Evolutionary conservation across 1,284 basidiomycete species (phyloP), one percentile per base, ranked within the genome.

Genomic region (Vanrija pseudolonga): DNA sequence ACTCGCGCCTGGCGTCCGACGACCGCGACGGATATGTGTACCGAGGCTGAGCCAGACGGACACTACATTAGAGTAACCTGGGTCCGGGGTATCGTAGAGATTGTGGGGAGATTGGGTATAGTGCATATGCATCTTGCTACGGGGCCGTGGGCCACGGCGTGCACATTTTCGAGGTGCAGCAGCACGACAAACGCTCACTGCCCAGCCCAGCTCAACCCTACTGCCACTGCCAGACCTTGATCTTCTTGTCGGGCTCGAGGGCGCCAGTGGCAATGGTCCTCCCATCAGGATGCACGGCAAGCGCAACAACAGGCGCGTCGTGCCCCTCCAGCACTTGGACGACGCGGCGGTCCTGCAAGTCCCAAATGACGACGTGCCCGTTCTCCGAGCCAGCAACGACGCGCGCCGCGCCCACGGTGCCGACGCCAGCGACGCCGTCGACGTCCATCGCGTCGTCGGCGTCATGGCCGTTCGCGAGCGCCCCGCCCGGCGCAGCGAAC

Each of bases 311-410:
- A 6, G 72, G 61, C 7, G 37, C 52, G 20, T 37, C 39, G 57
- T 68, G 64, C 1, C 59, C 90, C 60, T 88, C 84, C 17, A 95
- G 78, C 0, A 84, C 78, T 65, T 89, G 86, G 7, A 87, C 74
- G 6, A 94, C 77, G 63, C 88, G 80, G 28, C 91, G 82, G 4
- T 83, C 86, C 73, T 97, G 93, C 50, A 98, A 69, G 72, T 97
- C 89, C 92, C 93, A 98, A 22, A 96, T 78, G 60, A 89, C 87
- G 15, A 95, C 78, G 64, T 88, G 89, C 58, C 84, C 82, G 68
- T 98, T 93, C 77, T 98, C 95, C 52, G 89, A 91, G 0, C 94
- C 95, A 48, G 88, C 85, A 6, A 95, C 81, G 46, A 98, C 82
- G 71, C 85, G 87, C 28, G 58, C 52, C n/a, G 44, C 46, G 46